Evolutionary conservation across 352 stramenopile species (phyloP).

Genomic region (Globisporangium radiosum): DNA sequence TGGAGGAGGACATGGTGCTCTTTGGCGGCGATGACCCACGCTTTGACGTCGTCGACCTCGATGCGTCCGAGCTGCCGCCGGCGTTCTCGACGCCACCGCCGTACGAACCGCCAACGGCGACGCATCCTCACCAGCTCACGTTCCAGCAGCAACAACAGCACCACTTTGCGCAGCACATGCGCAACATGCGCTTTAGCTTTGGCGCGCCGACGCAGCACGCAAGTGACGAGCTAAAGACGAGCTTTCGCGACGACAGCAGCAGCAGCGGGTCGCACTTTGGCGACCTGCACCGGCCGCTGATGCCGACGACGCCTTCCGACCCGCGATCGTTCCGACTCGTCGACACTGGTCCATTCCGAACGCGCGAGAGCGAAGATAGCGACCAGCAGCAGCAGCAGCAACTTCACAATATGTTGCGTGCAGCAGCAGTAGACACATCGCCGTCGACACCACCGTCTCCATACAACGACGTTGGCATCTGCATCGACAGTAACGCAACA

Average conservation of each 20-base stretch:
- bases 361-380: background rate
- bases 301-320: background rate
- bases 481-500: background rate
- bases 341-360: background rate
- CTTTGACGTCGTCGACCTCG: slow-evolving; percentile 52
- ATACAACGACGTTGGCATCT: background rate
- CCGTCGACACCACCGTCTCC: slow-evolving; percentile 1
- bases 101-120: slow-evolving; percentile 1
- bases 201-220: background rate
- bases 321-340: slow-evolving; percentile 1
- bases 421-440: background rate
- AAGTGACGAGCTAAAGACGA: slow-evolving; percentile 1
- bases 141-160: background rate
- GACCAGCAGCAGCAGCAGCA: slow-evolving; percentile 7
- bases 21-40: slow-evolving; percentile 39
- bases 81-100: slow-evolving; percentile 33
- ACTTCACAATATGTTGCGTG: slow-evolving; percentile 4
- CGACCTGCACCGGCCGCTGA: background rate
- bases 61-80: slow-evolving; percentile 33
- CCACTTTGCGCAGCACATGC: background rate
- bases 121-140: background rate
- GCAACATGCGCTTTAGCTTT: slow-evolving; percentile 7
- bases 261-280: slow-evolving; percentile 1
- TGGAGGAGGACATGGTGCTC: slow-evolving; percentile 53
- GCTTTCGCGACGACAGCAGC: slow-evolving; percentile 5